Percentiles rank a stretch among this genome's conserved stretches.
Evolutionary conservation across 2,329 filamentous ascomycete genomes (phyloP).

Genomic region (Phialophora verrucosa): DNA sequence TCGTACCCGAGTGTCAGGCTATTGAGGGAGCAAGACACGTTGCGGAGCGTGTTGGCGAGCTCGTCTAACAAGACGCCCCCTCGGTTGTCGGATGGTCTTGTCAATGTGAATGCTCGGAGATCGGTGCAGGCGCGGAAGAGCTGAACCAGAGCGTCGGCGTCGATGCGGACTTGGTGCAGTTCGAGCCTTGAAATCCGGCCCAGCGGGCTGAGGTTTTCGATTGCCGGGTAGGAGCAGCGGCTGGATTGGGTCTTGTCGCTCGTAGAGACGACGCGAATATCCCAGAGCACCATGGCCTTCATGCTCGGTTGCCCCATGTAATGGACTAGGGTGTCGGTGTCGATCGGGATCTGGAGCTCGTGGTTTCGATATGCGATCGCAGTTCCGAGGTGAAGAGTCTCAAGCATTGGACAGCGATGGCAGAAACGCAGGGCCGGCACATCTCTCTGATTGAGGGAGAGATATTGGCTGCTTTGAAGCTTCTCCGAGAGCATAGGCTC

Average conservation of each 20-base stretch:
- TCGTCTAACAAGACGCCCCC: not conserved
- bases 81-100: not conserved
- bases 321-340: not conserved
- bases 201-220: not conserved
- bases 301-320: constrained; percentile 1
- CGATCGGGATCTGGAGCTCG: not conserved
- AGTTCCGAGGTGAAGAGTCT: not conserved
- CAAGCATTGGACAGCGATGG: not conserved
- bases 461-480: not conserved
- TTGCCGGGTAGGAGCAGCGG: not conserved
- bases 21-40: not conserved
- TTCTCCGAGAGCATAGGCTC: not conserved
- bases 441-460: not conserved
- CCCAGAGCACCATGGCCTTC: not conserved
- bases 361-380: not conserved
- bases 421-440: not conserved
- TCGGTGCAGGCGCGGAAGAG: not conserved
- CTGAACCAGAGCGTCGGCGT: not conserved
- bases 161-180: not conserved
- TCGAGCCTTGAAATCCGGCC: not conserved
- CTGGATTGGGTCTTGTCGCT: not conserved
- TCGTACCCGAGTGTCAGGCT: not conserved
- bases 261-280: not conserved
- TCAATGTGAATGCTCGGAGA: not conserved
- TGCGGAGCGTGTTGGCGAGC: constrained; percentile 1